Conservation (phyloP, 1,284 basidiomycete species). For the Sporisorium graminicola region DNA sequence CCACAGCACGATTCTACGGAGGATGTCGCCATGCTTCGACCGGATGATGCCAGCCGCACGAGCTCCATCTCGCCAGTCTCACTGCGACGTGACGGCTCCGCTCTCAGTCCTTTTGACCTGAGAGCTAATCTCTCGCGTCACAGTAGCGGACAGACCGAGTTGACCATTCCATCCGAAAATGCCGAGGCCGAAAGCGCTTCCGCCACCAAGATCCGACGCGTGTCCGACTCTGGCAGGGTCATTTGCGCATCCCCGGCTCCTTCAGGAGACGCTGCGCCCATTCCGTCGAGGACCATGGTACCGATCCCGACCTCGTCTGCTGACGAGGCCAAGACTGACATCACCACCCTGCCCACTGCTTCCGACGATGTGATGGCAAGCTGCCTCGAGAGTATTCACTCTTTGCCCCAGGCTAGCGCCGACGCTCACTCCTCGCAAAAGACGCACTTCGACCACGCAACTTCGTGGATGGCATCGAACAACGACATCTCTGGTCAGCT, state of each 20-base stretch:
- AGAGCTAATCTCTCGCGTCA: conserved; percentile 30
- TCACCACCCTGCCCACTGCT: conserved; percentile 1
- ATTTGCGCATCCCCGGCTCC: conserved; percentile 10
- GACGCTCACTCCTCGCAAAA: background rate
- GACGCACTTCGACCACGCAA: conserved; percentile 16
- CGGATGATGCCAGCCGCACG: conserved; percentile 15
- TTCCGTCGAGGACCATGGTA: conserved; percentile 17
- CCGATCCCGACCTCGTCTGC: background rate
- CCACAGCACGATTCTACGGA: conserved; percentile 17
- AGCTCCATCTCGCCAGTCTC: conserved; percentile 24
- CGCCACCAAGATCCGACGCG: conserved; percentile 20
- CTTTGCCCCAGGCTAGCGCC: conserved; percentile 19
- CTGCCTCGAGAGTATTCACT: conserved; percentile 48
- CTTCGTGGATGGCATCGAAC: conserved; percentile 31
- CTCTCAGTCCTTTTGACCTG: conserved; percentile 20
- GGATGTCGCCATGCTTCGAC: conserved; percentile 25
- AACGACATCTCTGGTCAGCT: conserved; percentile 28
- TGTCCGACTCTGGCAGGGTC: background rate
- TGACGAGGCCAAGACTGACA: background rate
- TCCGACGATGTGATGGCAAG: conserved; percentile 36
- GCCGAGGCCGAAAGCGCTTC: conserved; percentile 22
- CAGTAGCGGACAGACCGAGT: conserved; percentile 42
- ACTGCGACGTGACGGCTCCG: conserved; percentile 20
- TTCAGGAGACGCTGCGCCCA: conserved; percentile 14
- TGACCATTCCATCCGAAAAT: conserved; percentile 34